These are phyloP conservation scores for Zanthoxylum bungeanum DNA, from an alignment of 345 rosid genomes.

Conservation along the genomic window DNA sequence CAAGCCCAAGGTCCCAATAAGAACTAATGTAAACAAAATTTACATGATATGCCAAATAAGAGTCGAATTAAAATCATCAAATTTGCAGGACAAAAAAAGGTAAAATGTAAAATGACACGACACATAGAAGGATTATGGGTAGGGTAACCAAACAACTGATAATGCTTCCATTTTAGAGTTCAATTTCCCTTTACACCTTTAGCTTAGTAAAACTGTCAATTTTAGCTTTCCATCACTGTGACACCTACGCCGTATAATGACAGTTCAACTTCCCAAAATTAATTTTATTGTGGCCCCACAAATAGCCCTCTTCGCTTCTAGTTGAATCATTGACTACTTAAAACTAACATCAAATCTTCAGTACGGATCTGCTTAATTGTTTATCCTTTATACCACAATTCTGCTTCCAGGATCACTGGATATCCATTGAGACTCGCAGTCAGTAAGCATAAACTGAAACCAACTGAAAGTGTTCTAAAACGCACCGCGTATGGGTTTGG, in stretches of 20 bases:
- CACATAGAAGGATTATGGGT: background rate
- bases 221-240: too few relatives aligned
- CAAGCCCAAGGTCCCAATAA: background rate
- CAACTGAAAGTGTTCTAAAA: too few relatives aligned
- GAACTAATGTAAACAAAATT: background rate
- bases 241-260: background rate
- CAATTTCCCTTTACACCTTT: background rate
- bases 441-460: background rate
- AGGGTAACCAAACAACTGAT: background rate
- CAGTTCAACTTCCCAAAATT: background rate
- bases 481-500: too few relatives aligned
- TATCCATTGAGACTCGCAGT: background rate
- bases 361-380: slow-evolving; percentile 7
- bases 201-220: background rate
- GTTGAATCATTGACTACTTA: background rate
- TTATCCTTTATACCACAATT: background rate
- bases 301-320: background rate
- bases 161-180: background rate
- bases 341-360: background rate
- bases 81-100: background rate
- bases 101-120: background rate
- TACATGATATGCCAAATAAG: background rate
- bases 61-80: background rate
- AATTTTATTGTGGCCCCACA: background rate
- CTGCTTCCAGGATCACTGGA: background rate